Conservation (phyloP, 1,284 basidiomycete species). For the Cystobasidium sp. region DNA sequence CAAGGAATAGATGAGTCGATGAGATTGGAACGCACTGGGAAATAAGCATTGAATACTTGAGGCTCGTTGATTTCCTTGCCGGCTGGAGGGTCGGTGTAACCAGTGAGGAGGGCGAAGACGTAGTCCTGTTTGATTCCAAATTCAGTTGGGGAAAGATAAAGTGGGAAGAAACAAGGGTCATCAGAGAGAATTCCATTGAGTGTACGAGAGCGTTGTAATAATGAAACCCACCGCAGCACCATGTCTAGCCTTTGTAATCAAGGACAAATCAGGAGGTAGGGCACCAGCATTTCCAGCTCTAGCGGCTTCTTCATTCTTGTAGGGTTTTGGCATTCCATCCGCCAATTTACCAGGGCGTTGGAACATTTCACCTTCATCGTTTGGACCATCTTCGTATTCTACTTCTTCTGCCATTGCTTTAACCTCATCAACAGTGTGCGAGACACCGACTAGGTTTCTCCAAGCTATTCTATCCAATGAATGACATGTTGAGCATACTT, state of each 20-base stretch:
- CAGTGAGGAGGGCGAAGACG: slow-evolving; percentile 94
- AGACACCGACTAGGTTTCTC: slow-evolving; percentile 98
- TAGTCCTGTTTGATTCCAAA: too few relatives aligned
- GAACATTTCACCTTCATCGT: slow-evolving; percentile 97
- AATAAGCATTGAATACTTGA: slow-evolving; percentile 85
- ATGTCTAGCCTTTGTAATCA: slow-evolving; percentile 98
- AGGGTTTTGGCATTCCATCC: slow-evolving; percentile 94
- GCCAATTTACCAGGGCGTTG: slow-evolving; percentile 94
- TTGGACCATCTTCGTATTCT: slow-evolving; percentile 95
- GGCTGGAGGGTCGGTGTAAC: slow-evolving; percentile 95
- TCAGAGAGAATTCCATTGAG: not conserved
- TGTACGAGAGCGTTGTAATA: slow-evolving; percentile 16
- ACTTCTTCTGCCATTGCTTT: slow-evolving; percentile 93
- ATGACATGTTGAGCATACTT: slow-evolving; percentile 98
- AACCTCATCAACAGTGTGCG: slow-evolving; percentile 90
- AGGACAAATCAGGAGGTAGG: slow-evolving; percentile 92
- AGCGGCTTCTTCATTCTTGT: slow-evolving; percentile 98
- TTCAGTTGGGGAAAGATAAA: too few relatives aligned
- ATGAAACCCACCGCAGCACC: slow-evolving; percentile 77
- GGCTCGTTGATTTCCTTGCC: slow-evolving; percentile 95
- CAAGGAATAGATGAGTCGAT: not conserved
- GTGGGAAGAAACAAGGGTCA: not conserved
- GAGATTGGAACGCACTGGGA: slow-evolving; percentile 52
- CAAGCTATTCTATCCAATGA: slow-evolving; percentile 99
- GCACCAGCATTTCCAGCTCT: slow-evolving; percentile 93